phyloP scores from a whole-genome alignment of 2,329 filamentous ascomycete species.

The Westerdykella aurantiaca region DNA sequence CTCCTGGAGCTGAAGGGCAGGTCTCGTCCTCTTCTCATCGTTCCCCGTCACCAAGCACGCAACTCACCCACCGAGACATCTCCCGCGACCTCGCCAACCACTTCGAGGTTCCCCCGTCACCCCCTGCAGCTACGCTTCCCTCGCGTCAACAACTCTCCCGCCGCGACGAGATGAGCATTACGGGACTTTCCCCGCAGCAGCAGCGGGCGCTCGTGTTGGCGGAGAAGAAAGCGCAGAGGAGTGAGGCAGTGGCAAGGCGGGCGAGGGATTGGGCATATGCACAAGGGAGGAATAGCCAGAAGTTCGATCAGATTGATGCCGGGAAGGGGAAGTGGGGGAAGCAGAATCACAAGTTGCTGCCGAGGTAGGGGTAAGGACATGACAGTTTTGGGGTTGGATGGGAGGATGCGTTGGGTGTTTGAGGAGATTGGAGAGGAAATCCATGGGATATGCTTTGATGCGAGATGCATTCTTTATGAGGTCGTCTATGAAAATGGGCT shows the following conservation, averaged over 20 bases:
- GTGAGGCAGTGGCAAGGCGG: conserved; percentile 9
- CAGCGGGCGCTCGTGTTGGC: conserved; percentile 13
- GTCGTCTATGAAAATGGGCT: too few species aligned
- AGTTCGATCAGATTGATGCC: conserved; percentile 9
- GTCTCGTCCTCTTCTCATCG: neutral
- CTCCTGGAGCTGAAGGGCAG: conserved; percentile 1
- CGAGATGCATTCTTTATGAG: too few species aligned
- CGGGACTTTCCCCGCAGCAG: conserved; percentile 12
- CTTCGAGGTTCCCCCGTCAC: neutral
- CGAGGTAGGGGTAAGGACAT: neutral
- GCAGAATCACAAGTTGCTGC: conserved; percentile 5
- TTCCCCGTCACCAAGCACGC: too few species aligned
- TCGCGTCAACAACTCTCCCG: conserved; percentile 9
- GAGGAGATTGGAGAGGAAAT: too few species aligned
- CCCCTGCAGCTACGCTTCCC: neutral
- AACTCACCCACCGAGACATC: too few species aligned
- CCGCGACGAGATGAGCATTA: conserved; percentile 13
- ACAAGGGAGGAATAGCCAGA: conserved; percentile 13
- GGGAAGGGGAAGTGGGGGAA: conserved; percentile 1
- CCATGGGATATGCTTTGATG: too few species aligned
- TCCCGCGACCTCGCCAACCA: too few species aligned
- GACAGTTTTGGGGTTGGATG: too few species aligned
- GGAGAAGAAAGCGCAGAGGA: conserved; percentile 16
- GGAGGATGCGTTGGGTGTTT: too few species aligned
- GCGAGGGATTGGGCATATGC: conserved; percentile 14